Percentiles rank a stretch among this genome's conserved stretches.
These are phyloP conservation scores for Xylaria nigripes DNA, from an alignment of 495 filamentous ascomycete genomes.

Conservation along the genomic window DNA sequence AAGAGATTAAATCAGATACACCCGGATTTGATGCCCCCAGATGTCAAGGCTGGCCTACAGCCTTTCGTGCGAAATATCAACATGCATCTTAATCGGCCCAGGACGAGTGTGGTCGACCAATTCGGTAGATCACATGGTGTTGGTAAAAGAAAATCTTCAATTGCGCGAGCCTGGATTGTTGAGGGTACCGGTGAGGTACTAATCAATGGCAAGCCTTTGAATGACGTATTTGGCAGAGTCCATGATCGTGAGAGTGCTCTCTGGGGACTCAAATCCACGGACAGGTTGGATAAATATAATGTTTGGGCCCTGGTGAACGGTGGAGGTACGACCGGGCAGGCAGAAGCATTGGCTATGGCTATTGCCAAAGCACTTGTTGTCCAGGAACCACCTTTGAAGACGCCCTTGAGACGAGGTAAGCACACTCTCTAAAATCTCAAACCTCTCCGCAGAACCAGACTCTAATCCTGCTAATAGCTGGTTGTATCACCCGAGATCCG, in stretches of 20 bases:
- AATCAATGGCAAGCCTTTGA: constrained; percentile 78
- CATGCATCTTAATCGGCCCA: constrained; percentile 52
- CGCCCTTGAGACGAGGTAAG: constrained; percentile 80
- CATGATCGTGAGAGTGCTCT: constrained; percentile 93
- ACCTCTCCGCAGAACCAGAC: background rate
- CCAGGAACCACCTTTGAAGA: constrained; percentile 86
- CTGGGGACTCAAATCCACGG: constrained; percentile 77
- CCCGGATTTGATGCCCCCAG: constrained; percentile 62
- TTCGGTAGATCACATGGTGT: constrained; percentile 67
- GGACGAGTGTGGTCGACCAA: constrained; percentile 54
- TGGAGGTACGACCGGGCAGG: constrained; percentile 89
- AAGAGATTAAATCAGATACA: constrained; percentile 80
- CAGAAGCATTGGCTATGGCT: constrained; percentile 90
- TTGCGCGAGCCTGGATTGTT: constrained; percentile 75
- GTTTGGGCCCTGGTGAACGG: constrained; percentile 78
- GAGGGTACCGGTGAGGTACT: constrained; percentile 86
- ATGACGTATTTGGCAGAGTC: constrained; percentile 70
- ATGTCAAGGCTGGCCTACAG: constrained; percentile 54
- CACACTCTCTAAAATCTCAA: constrained; percentile 6
- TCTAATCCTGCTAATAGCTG: constrained; percentile 49
- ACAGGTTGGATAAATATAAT: constrained; percentile 93
- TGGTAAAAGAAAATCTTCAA: constrained; percentile 77
- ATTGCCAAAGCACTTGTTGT: constrained; percentile 78
- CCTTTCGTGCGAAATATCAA: constrained; percentile 69
- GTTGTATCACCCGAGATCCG: constrained; percentile 83